A percentile compares a stretch with the other conserved stretches of the same genome.
These are phyloP conservation scores for Leccinum solheimii DNA, from an alignment of 1,284 basidiomycete genomes.

Conservation along the genomic window DNA sequence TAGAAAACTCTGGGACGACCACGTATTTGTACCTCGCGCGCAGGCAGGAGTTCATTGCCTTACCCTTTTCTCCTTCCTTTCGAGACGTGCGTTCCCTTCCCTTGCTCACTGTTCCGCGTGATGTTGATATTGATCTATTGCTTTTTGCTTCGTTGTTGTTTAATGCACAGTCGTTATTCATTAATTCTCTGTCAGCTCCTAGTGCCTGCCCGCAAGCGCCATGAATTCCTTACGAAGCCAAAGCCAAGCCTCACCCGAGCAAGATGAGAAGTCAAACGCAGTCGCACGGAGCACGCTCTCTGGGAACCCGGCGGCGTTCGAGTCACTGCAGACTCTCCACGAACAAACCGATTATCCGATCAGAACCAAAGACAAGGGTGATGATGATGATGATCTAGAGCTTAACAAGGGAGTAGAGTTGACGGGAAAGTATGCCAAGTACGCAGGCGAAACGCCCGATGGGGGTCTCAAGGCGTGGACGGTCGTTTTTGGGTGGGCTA, in stretches of 20 bases:
- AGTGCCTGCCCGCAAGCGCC: not conserved
- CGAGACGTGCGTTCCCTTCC: not conserved
- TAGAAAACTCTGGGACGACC: not conserved
- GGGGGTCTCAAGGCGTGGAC: slow-evolving; percentile 56
- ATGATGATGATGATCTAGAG: not conserved
- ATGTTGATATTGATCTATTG: not conserved
- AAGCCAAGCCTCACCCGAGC: not conserved
- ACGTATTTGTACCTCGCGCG: not conserved
- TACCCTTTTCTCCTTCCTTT: not conserved
- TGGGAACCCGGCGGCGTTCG: not conserved
- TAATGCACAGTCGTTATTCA: not conserved
- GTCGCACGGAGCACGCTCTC: not conserved
- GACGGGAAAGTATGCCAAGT: slow-evolving; percentile 22
- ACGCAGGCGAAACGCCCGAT: slow-evolving; percentile 39
- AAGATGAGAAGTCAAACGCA: not conserved
- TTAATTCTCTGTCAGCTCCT: not conserved
- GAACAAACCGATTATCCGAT: not conserved
- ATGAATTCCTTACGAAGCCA: slow-evolving; percentile 8
- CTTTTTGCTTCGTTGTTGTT: not conserved
- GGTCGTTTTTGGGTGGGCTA: slow-evolving; percentile 43
- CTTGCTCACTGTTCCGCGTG: not conserved
- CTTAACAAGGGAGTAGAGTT: not conserved
- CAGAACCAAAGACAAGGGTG: not conserved
- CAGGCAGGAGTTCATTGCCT: not conserved
- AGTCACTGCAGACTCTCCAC: slow-evolving; percentile 10